phyloP scores from a whole-genome alignment of 2,329 filamentous ascomycete species.

The Colletotrichum sp. region DNA sequence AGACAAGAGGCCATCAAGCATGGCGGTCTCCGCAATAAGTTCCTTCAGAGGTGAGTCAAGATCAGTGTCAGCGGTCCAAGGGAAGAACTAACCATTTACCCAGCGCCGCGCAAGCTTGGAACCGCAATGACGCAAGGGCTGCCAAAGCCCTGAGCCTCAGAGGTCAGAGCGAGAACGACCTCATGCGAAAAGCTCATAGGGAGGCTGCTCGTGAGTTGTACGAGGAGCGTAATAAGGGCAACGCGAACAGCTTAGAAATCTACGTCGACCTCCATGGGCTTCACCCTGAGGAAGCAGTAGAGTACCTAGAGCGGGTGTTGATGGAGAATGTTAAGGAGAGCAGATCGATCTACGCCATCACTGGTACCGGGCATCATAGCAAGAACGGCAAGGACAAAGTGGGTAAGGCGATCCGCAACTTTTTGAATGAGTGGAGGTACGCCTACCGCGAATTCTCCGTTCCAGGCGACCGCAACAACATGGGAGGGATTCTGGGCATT shows the following conservation, averaged over 20 bases:
- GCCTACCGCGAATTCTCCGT: conserved; percentile 96
- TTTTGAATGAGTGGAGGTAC: conserved; percentile 95
- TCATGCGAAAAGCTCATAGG: conserved; percentile 96
- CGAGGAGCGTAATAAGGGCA: conserved; percentile 86
- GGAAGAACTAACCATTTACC: background rate
- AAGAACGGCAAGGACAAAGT: conserved; percentile 99
- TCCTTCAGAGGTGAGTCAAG: conserved; percentile 79
- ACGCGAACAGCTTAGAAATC: conserved; percentile 68
- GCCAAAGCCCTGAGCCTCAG: conserved; percentile 94
- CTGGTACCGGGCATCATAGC: conserved; percentile 94
- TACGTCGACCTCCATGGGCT: conserved; percentile 98
- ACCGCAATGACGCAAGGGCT: conserved; percentile 93
- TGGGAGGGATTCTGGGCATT: conserved; percentile 77
- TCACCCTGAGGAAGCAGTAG: conserved; percentile 96
- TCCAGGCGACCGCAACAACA: conserved; percentile 84
- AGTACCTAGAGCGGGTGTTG: conserved; percentile 88
- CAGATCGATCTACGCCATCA: conserved; percentile 90
- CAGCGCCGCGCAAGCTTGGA: conserved; percentile 97
- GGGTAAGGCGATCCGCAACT: conserved; percentile 88
- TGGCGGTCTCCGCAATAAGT: conserved; percentile 94
- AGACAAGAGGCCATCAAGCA: conserved; percentile 97
- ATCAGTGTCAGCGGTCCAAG: background rate
- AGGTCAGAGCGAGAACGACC: conserved; percentile 94
- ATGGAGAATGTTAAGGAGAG: conserved; percentile 78
- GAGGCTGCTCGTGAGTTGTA: conserved; percentile 93